Percentiles rank a stretch among this genome's conserved stretches.
Conservation (phyloP, 2,329 filamentous ascomycete genomes). For the Didymella keratinophila region DNA sequence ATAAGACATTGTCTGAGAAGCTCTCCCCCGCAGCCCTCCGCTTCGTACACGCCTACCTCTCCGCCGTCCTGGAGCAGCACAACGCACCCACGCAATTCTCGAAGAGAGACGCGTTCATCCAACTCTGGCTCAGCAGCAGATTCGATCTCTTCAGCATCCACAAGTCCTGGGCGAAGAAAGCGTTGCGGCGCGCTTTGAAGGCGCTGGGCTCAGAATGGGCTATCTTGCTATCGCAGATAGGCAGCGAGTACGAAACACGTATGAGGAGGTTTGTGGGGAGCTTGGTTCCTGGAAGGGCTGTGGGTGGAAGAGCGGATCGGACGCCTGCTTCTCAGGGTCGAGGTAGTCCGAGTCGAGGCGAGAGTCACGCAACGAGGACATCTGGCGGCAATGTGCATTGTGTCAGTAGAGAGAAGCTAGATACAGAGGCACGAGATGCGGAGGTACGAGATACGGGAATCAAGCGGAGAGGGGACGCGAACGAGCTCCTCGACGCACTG, state of each 20-base stretch:
- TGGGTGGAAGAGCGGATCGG: slow-evolving; percentile 15
- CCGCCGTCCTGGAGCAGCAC: slow-evolving; percentile 34
- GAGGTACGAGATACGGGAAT: too few relatives aligned
- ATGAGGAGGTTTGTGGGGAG: slow-evolving; percentile 24
- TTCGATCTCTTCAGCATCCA: slow-evolving; percentile 25
- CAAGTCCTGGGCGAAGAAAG: slow-evolving; percentile 23
- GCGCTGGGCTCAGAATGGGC: slow-evolving; percentile 23
- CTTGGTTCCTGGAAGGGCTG: slow-evolving; percentile 22
- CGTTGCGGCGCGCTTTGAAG: slow-evolving; percentile 28
- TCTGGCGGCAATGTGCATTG: background rate
- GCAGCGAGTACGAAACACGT: background rate
- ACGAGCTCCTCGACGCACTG: slow-evolving; percentile 23
- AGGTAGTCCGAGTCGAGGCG: too few relatives aligned
- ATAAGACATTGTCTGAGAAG: background rate
- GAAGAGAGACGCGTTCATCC: slow-evolving; percentile 27
- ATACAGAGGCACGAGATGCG: too few relatives aligned
- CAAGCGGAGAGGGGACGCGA: background rate
- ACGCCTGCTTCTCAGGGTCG: background rate
- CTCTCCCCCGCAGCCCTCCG: slow-evolving; percentile 8
- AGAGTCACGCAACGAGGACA: background rate
- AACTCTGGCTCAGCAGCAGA: slow-evolving; percentile 20
- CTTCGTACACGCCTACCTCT: slow-evolving; percentile 31
- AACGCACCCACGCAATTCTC: slow-evolving; percentile 22
- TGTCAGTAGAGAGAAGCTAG: background rate
- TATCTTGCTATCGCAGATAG: slow-evolving; percentile 16